A percentile compares a stretch with the other conserved stretches of the same genome.
Evolutionary conservation across 768 basidiomycete species (phyloP).

Genomic region (Mycena maculata): DNA sequence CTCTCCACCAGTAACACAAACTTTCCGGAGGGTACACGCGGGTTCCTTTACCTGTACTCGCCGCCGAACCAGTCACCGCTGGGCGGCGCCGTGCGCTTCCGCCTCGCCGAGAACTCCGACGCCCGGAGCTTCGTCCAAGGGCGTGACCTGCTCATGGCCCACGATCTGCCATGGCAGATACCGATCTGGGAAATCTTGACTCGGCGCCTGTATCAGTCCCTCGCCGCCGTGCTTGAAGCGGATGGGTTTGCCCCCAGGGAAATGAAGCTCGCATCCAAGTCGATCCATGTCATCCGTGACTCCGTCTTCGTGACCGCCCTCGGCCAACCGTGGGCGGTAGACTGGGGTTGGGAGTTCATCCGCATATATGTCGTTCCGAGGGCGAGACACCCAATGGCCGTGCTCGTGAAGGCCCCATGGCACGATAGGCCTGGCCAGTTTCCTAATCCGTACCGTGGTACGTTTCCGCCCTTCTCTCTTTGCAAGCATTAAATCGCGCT

Average conservation of each 20-base stretch:
- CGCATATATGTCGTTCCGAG: conserved; percentile 18
- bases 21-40: conserved; percentile 9
- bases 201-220: background rate
- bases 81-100: conserved; percentile 13
- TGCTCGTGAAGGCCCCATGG: conserved; percentile 25
- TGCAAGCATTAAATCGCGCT: background rate
- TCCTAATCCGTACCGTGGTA: conserved; percentile 3
- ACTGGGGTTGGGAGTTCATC: conserved; percentile 14
- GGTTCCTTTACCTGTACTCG: conserved; percentile 31
- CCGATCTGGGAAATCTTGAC: conserved; percentile 18
- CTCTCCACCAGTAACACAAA: background rate
- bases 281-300: conserved; percentile 13
- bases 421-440: background rate
- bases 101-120: conserved; percentile 4
- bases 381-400: background rate
- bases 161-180: conserved; percentile 29
- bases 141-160: conserved; percentile 25
- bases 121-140: conserved; percentile 11
- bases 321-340: conserved; percentile 16
- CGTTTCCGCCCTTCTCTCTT: background rate
- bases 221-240: background rate
- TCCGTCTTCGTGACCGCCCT: conserved; percentile 23
- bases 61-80: background rate
- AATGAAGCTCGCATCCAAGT: background rate
- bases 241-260: conserved; percentile 25